Base-by-base conservation (phyloP, 1,284 basidiomycete genomes). In the Gastroboletus turbinatus region DNA sequence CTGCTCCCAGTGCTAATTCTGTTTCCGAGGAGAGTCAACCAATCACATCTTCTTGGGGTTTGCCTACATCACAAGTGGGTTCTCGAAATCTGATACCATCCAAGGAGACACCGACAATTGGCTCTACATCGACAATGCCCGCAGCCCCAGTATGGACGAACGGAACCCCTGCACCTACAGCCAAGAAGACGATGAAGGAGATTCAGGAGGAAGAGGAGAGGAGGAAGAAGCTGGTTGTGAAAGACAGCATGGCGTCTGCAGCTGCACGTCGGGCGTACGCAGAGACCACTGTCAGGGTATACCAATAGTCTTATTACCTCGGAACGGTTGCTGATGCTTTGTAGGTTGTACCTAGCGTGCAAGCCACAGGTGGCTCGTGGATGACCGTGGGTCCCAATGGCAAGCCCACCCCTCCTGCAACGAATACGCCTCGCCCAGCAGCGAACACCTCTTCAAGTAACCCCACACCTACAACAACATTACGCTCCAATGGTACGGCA, bases 131-230 rank as follows among this genome's bases (percentile, higher is more conserved):
- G 17, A 38, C 71, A 27, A 57, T 68, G 4, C 44, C 72, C 11
- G 58, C 66, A 30, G 62, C 66, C 5, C 79, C 83, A 7, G 89
- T 89, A 25, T 92, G 90, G 89, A 88, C 87, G 10, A 83, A 78
- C 51, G 70, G 82, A 14, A 69, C 74, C 1, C 84, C 87, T 62
- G 60, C 77, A 6, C 68, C 76, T 5, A 73, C 78, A 4, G 76
- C 84, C 8, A 96, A 95, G 78, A 98, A 96, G 82, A 92, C 92
- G 3, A 90, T 99, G 85, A 97, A 96, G 78, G 95, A 99, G 76
- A 99, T 99, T 46, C 94, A 98, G 72, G 95, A 98, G 72, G 96
- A 99, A 67, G 96, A 99, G 71, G 90, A 97, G 75, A 83, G 78
- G 61, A 81, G 88, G 61, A 94, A 93, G 79, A 88, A 86, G 69